Base-by-base conservation (phyloP, 202 grass and related monocot genomes). In the Saccharum hybrid region DNA sequence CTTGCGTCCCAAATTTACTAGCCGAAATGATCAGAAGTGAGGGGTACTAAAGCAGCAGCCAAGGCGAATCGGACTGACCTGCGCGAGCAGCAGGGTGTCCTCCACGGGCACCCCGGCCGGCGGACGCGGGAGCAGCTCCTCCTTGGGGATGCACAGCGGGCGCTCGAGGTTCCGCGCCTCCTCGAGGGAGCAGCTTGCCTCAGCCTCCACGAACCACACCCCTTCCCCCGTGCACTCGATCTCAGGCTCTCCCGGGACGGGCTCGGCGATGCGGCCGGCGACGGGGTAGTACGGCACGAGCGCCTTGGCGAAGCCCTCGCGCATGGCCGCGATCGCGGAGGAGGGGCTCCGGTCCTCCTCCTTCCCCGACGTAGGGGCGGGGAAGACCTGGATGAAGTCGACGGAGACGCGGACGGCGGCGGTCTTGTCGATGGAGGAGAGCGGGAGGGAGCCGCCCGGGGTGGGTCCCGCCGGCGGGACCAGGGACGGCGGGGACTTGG, bases 381-480 rank as follows among this genome's bases (percentile, higher is more conserved):
- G 51, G 74, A 94, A 94, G 16, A 94, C 88, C 71, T 88, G 89
- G 88, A 94, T 94, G 91, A 94, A 94, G 73, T 94, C 91, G 86
- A 94, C 91, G 71, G 82, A 91, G 76, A 94, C 88, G 19, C 88
- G 85, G 56, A 85, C 75, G 59, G 88, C 85, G 19, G 86, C 80
- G 18, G 86, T 81, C 77, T 80, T 82, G 83, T 94, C 91, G 68
- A 94, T 94, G 76, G 91, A 94, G 86, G 91, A 94, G 80, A 94
- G 91, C 73, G 91, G 91, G 41, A 94, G 83, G 42, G 80, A 72
- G 33, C 75, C 75, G 49, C 64, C 48, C 14, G 88, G 91, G 28
- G 91, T 91, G 5, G 83, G 70, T 26, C 70, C 31, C 22, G 72
- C 78, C 63, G 88, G 91, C 28, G 71, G 71, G 23, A 91, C 59